Evolutionary conservation across 257 asterid species (phyloP), one percentile per base, ranked within the genome.

Genomic region (Prunella vulgaris): DNA sequence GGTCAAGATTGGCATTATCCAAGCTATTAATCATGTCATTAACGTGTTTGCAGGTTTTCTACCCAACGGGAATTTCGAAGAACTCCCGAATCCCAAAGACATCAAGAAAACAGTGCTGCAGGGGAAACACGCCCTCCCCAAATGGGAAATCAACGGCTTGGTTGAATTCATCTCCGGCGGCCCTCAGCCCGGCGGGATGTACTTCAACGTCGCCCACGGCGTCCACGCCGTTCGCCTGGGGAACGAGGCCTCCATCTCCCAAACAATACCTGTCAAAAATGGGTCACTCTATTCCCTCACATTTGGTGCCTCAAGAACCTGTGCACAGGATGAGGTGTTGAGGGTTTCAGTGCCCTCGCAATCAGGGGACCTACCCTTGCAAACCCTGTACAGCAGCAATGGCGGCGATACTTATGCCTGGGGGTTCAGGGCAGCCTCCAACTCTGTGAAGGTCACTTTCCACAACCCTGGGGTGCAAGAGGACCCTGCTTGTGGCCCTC

Each of bases 131-230:
- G 84, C 95, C 5, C 85, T 93, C 3, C 98, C 97, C 67, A 79
- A 78, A 77, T 93, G 98, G 98, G 95, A 90, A 59, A 93, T 82
- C 75, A 59, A 28, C 5, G 97, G 98, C 42, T 22, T 73, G 1
- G 97, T 90, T 6, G 95, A 93, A 82, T 93, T 90, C 84, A 85
- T 93, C 75, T 85, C 88, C 37, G 90, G 96, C 22, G 98, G 98
- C 25, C 96, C 97, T 0, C 98, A 93, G 80, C 95, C 96, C 15
- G 93, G 95, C 2, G 97, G 96, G 2, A 93, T 88, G 99, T 93
- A 60, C 93, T 93, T 93, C 64, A 53, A 84, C 1, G 97, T 90
- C 2, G 85, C 93, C 0, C 95, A 90, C 63, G 99, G 99, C 0
- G 79, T 84, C 71, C 99, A 90, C 24, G 99, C 97, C 7, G 84